These are phyloP conservation scores for Ceratocystis cubensis DNA, from an alignment of 2,329 filamentous ascomycete species.

Conservation along the genomic window DNA sequence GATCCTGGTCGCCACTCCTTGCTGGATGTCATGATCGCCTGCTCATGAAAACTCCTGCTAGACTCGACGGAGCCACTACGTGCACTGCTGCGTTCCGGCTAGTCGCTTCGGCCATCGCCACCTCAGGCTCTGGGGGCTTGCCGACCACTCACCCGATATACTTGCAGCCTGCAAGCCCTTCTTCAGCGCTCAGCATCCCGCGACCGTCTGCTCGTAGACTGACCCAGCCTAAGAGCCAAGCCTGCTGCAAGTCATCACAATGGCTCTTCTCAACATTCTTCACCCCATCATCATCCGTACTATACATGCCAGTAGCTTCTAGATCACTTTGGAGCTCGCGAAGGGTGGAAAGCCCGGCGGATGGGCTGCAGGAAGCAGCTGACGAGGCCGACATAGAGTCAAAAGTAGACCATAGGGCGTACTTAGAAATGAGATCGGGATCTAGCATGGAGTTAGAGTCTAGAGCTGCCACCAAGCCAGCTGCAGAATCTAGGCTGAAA, in stretches of 20 bases:
- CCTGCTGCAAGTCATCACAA: constrained; percentile 19
- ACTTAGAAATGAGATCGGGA: not conserved
- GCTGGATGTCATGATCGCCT: constrained; percentile 17
- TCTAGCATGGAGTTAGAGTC: not conserved
- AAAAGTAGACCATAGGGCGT: not conserved
- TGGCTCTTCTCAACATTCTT: constrained; percentile 35
- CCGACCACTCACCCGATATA: not conserved
- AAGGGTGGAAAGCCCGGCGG: not conserved
- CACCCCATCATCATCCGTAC: constrained; percentile 15
- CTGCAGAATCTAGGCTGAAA: not conserved
- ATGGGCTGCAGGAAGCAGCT: not conserved
- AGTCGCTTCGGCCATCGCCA: constrained; percentile 5
- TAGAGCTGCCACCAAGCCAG: not conserved
- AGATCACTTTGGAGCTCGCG: constrained; percentile 14
- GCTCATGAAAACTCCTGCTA: constrained; percentile 48
- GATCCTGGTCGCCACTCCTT: not conserved
- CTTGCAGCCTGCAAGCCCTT: constrained; percentile 5
- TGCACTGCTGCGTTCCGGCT: constrained; percentile 41
- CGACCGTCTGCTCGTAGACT: not conserved
- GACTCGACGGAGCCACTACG: constrained; percentile 48
- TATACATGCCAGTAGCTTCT: constrained; percentile 12
- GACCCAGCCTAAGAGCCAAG: not conserved
- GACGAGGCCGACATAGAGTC: not conserved
- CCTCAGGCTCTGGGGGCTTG: constrained; percentile 2
- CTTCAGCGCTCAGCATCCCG: not conserved